Base-by-base conservation (phyloP, 106 monocot species). In the Dendrobium nobile region DNA sequence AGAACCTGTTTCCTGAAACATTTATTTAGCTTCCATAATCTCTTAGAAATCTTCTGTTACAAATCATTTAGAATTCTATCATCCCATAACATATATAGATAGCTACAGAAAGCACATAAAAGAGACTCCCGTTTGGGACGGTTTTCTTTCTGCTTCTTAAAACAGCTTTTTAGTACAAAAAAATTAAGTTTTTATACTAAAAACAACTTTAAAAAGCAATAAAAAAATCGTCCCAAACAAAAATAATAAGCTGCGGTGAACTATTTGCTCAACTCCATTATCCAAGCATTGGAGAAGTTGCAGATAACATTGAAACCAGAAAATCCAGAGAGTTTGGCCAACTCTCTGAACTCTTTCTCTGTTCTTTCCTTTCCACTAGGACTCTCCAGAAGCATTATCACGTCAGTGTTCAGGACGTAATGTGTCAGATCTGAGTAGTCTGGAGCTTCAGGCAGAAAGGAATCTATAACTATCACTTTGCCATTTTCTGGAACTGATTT, bases 391-490 rank as follows among this genome's bases (percentile, higher is more conserved):
- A 86, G 22, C 86, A 86, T 86, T 41, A 79, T 43, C 2, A 86
- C 47, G 77, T 86, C 86, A 16, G 80, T 11, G 11, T 77, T 51
- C 48, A 83, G 22, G 11, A 64, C 10, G 26, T 15, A 56, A 16
- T 82, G 73, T 9, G 79, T 75, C 4, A n/a, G 18, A 16, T 47
- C 47, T 13, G 61, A 40, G 4, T 70, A 10, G 19, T 72, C 83
- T 15, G 72, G 80, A 2, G 54, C 48, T 26, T 47, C 83, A 0
- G 86, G 87, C 7, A 80, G 80, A 47, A 83, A 73, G 1, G 72
- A 77, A 6, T 87, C 84, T 5, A 81, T 78, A 20, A 87, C 54
- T 22, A 81, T 87, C 47, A 87, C 81, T 59, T 86, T 86, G 7
- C 87, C 87, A 1, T 28, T 61, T 28, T 51, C 75, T 61, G 84